Evolutionary conservation across 805 yeast genomes (phyloP).

Genomic region (Starmerella scarabaei): DNA sequence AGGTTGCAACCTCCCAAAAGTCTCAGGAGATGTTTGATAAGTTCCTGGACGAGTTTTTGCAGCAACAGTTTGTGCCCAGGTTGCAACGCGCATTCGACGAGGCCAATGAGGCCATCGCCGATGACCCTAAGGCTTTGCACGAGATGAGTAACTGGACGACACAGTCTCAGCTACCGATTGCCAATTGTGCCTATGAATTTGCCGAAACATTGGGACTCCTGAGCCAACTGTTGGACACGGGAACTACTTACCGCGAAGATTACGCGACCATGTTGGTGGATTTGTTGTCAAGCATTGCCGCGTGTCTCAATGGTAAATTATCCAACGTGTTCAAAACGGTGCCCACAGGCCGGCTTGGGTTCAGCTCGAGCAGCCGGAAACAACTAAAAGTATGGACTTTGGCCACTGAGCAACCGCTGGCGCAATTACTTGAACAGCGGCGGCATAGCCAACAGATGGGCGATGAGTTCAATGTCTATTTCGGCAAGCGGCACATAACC

Average conservation of each 20-base stretch:
- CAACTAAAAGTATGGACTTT: not conserved
- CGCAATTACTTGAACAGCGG: not conserved
- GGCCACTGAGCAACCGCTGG: not conserved
- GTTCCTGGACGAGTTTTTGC: constrained; percentile 54
- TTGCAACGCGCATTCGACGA: constrained; percentile 43
- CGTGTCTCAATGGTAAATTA: constrained; percentile 6
- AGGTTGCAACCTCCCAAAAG: constrained; percentile 31
- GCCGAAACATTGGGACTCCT: constrained; percentile 36
- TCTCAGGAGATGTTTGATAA: constrained; percentile 13
- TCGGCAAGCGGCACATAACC: constrained; percentile 11
- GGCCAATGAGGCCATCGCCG: constrained; percentile 39
- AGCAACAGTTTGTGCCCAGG: constrained; percentile 47
- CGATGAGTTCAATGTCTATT: constrained; percentile 20
- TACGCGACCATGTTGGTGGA: constrained; percentile 33
- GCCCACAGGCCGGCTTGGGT: not conserved
- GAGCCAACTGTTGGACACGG: constrained; percentile 46
- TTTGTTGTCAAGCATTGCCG: constrained; percentile 17
- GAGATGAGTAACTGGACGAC: constrained; percentile 24
- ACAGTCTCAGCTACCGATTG: constrained; percentile 25
- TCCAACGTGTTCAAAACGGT: not conserved
- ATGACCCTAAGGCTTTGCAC: constrained; percentile 30
- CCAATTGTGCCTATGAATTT: constrained; percentile 36
- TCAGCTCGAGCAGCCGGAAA: not conserved
- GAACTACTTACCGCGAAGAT: constrained; percentile 43
- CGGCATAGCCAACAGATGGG: constrained; percentile 3